These are phyloP conservation scores for Yamadazyma jaroonii DNA, from an alignment of 1,139 yeast genomes.

Conservation along the genomic window DNA sequence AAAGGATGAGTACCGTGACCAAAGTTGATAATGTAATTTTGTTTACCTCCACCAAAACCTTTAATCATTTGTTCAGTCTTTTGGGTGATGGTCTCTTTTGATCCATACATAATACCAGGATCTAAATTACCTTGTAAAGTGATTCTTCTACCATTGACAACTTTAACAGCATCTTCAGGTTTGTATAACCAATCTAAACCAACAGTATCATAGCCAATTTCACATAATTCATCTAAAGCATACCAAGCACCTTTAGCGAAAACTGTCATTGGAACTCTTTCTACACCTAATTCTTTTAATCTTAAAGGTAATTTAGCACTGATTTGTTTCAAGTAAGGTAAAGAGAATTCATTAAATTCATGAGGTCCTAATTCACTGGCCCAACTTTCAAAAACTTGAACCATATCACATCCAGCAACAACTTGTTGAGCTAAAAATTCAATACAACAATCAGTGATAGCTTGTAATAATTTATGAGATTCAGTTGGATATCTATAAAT, in stretches of 20 bases:
- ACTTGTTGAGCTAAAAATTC: slow-evolving; percentile 95
- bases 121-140: slow-evolving; percentile 93
- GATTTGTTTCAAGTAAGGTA: slow-evolving; percentile 84
- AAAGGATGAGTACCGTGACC: slow-evolving; percentile 99
- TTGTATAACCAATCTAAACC: slow-evolving; percentile 91
- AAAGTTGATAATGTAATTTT: slow-evolving; percentile 85
- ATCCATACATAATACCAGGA: slow-evolving; percentile 92
- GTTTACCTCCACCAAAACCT: slow-evolving; percentile 91
- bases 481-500: slow-evolving; percentile 74
- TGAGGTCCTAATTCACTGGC: slow-evolving; percentile 93
- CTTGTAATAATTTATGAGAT: slow-evolving; percentile 69
- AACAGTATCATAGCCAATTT: slow-evolving; percentile 80
- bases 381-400: slow-evolving; percentile 97
- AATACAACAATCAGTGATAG: slow-evolving; percentile 82
- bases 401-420: slow-evolving; percentile 96
- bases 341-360: slow-evolving; percentile 83
- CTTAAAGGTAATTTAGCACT: slow-evolving; percentile 66
- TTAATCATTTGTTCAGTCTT: slow-evolving; percentile 85
- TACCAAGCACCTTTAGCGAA: slow-evolving; percentile 99
- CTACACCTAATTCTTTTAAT: slow-evolving; percentile 70
- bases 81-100: slow-evolving; percentile 70
- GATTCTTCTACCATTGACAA: slow-evolving; percentile 72
- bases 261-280: slow-evolving; percentile 79
- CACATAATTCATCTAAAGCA: slow-evolving; percentile 82
- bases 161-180: slow-evolving; percentile 81